Base-by-base conservation (phyloP, 2,329 filamentous ascomycete genomes). In the Beauveria pseudobassiana region DNA sequence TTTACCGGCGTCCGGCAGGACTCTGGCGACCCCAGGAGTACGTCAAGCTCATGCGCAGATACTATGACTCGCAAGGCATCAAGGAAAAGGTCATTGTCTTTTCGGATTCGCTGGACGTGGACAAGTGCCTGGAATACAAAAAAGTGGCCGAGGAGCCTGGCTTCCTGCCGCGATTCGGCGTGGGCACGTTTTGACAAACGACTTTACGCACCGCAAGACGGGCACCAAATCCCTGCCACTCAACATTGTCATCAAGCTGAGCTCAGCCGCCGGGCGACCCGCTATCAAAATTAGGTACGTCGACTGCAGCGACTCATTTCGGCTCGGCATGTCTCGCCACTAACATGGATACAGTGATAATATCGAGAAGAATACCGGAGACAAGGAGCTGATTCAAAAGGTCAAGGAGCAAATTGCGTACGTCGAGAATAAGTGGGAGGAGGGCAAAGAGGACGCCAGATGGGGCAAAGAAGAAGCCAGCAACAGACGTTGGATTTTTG, bases 201-300 rank as follows among this genome's bases (percentile, higher is more conserved):
- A 99, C 74, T 99, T 95, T 72, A 78, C 77, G n/a, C 85, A 89
- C 66, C 77, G 83, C 64, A 85, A 81, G 42, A 89, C 87, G 1
- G 87, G 87, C 45, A 86, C 86, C 67, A 98, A 97, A 76, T 97
- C 93, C 0, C 85, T 87, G 18, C 95, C 95, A 0, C 78, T 99
- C 60, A 99, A 99, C 70, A 99, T 99, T 69, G 95, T 99, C 67
- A 97, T 99, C 77, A 99, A 99, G 77, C 82, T 99, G 64, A 91
- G 90, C 64, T 92, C 90, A 10, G 95, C 92, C 0, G 85, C 80
- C 16, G 93, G 93, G 6, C 84, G 87, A 52, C 85, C 88, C 0
- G 93, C 95, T 2, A 86, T 99, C 71, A 99, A 99, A 80, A 90
- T 99, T 67, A 97, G 76, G 77, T 77, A 54, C 67, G 72, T 63